Percentiles rank a stretch among this genome's conserved stretches.
These are phyloP conservation scores for Aspergillus ustus DNA, from an alignment of 2,329 filamentous ascomycete species.

Conservation along the genomic window DNA sequence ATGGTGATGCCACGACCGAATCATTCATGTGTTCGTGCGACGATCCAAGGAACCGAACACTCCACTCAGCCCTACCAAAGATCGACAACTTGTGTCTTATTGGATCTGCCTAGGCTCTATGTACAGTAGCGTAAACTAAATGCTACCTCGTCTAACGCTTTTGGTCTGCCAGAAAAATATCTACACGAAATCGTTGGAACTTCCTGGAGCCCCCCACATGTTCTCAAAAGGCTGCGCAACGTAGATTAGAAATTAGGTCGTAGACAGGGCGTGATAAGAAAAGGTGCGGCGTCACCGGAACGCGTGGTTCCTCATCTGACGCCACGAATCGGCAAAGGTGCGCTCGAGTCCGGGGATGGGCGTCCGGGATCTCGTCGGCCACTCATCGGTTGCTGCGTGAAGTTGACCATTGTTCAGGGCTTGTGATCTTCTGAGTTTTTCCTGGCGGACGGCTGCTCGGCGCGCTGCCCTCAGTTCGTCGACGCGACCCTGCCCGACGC, in stretches of 20 bases:
- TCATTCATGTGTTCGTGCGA: not conserved
- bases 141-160: constrained; percentile 8
- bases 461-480: constrained; percentile 75
- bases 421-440: constrained; percentile 45
- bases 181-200: constrained; percentile 12
- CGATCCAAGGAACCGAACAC: constrained; percentile 4
- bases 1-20: constrained; percentile 9
- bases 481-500: constrained; percentile 79
- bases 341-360: constrained; percentile 37
- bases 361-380: constrained; percentile 34
- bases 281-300: constrained; percentile 31
- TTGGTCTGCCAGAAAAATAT: constrained; percentile 10
- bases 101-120: constrained; percentile 5
- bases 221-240: not conserved
- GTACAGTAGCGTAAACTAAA: constrained; percentile 6
- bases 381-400: constrained; percentile 38
- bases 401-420: constrained; percentile 41
- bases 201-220: not conserved
- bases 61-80: constrained; percentile 14
- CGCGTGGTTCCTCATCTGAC: constrained; percentile 40
- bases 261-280: constrained; percentile 8
- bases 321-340: constrained; percentile 40
- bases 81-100: constrained; percentile 3
- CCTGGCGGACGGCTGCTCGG: constrained; percentile 54
- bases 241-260: constrained; percentile 14